Evolutionary conservation across 2,329 filamentous ascomycete species (phyloP).

Genomic region (Raffaelea deltoideospora): DNA sequence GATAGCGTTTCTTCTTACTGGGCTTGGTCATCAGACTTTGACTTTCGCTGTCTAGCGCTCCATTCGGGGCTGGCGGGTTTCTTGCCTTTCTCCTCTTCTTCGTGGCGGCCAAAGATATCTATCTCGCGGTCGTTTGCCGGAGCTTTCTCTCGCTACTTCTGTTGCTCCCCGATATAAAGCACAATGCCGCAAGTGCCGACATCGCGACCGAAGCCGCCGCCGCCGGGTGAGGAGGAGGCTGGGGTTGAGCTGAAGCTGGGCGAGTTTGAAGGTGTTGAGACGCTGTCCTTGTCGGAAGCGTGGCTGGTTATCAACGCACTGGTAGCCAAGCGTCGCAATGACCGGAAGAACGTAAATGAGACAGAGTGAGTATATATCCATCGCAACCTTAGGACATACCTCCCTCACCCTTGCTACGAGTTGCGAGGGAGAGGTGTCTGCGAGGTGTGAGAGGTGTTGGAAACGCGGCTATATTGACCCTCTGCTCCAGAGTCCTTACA

Average conservation of each 20-base stretch:
- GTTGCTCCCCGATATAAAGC: not conserved
- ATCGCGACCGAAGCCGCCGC: constrained; percentile 52
- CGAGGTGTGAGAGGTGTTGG: no score
- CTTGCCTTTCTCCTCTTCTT: no score
- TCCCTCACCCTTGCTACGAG: no score
- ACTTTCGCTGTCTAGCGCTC: no score
- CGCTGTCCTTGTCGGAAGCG: constrained; percentile 83
- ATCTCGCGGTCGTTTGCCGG: no score
- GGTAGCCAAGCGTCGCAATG: constrained; percentile 62
- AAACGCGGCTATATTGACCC: no score
- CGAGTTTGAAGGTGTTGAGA: constrained; percentile 85
- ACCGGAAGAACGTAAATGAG: constrained; percentile 70
- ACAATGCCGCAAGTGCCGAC: constrained; percentile 30
- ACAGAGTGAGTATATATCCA: constrained; percentile 61
- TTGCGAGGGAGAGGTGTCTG: no score
- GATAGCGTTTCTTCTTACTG: no score
- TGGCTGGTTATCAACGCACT: constrained; percentile 84
- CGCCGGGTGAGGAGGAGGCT: constrained; percentile 76
- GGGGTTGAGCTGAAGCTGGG: constrained; percentile 69
- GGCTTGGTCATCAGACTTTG: no score
- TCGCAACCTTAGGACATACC: no score
- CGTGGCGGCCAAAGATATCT: no score
- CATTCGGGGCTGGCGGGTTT: no score
- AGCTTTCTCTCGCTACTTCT: not conserved
- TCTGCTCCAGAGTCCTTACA: constrained; percentile 54